Evolutionary conservation across 148 eudicot genomes (phyloP).

Genomic region (Chenopodium suecicum): DNA sequence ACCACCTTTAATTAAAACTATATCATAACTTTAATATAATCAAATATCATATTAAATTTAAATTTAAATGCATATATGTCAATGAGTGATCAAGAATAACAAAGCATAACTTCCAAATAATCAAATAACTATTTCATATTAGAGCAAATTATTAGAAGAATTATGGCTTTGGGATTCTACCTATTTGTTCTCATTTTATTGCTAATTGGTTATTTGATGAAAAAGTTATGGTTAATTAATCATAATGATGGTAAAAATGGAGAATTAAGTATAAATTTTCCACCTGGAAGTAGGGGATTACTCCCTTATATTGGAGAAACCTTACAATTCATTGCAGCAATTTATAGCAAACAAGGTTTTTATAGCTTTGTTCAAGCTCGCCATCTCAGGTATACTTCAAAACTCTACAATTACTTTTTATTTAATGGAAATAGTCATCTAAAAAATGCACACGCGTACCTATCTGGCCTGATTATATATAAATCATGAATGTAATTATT

Average conservation of each 20-base stretch:
- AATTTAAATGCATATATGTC: too few relatives aligned
- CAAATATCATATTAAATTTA: too few relatives aligned
- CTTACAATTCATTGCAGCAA: conserved; percentile 45
- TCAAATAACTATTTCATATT: background rate
- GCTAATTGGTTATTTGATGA: conserved; percentile 10
- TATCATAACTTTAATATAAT: too few relatives aligned
- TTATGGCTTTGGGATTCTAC: background rate
- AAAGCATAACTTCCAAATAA: background rate
- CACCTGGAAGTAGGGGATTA: conserved; percentile 40
- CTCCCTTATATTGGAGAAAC: conserved; percentile 49
- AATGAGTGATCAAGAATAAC: background rate
- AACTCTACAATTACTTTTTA: too few relatives aligned
- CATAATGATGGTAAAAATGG: background rate
- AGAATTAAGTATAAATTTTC: conserved; percentile 16
- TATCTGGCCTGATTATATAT: too few relatives aligned
- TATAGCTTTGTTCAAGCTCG: conserved; percentile 46
- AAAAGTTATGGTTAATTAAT: conserved; percentile 11
- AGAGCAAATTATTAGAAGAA: background rate
- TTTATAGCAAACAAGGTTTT: conserved; percentile 40
- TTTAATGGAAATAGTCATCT: too few relatives aligned
- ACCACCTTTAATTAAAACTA: background rate
- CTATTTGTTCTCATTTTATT: conserved; percentile 18
- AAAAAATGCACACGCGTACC: too few relatives aligned
- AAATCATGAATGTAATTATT: too few relatives aligned
- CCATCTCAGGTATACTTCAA: conserved; percentile 29